Evolutionary conservation across 768 basidiomycete species (phyloP), one percentile per base, ranked within the genome.

Genomic region (Rhodocollybia butyracea): DNA sequence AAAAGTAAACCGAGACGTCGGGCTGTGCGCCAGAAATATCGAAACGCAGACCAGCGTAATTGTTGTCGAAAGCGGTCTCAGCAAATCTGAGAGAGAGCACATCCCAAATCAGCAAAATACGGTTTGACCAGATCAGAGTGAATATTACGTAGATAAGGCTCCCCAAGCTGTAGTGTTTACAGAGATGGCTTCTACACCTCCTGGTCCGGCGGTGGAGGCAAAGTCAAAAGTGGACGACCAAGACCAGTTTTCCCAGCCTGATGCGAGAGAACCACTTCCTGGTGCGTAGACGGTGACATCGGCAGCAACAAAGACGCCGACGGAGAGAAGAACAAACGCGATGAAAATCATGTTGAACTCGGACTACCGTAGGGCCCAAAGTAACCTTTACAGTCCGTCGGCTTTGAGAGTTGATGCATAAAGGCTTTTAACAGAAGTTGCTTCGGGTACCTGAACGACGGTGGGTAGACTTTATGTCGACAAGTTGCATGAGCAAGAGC

Each of bases 161-260:
- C 76, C 67, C 56, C 63, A 82, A 24, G 70, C 70, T 1, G 55
- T 41, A 2, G 80, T 79, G 61, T 66, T 74, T 43, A 77, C 70
- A 26, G 72, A 76, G 48, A 80, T 70, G 46, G 74, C 74, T 62
- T 72, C 76, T 3, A 67, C 61, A 11, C 79, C 79, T 46, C 70
- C 66, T 39, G 69, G 64, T 17, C 76, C 48, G 59, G 78, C 78
- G 3, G 77, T 79, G 7, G 78, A 75, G 19, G 68, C 75, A 54
- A 69, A 79, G 64, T 76, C 61, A 48, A 79, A 66, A 30, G 62
- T 68, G 36, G 69, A 73, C 56, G 73, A 67, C 79, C 79, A 81
- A 56, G 75, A 76, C 79, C 79, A 81, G 64, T 81, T 69, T 55
- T 81, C 72, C 78, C 79, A 80, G 17, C 74, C 76, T 24, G 68